Conservation (phyloP, 768 basidiomycete genomes). For the Sporobolomyces pararoseus region DNA sequence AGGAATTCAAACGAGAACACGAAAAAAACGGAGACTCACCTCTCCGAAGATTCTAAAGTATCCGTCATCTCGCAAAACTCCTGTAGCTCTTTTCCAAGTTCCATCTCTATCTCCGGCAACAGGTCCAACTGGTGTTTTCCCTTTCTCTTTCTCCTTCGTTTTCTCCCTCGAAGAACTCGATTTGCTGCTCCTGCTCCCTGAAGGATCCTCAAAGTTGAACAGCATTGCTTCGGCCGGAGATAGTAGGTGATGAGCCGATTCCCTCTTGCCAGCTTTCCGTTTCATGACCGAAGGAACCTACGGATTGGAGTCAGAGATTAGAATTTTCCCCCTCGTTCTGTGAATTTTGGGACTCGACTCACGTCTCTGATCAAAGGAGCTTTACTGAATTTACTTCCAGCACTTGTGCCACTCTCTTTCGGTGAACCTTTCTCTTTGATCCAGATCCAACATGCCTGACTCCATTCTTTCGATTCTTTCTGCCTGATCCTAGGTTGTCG, state of each 20-base stretch:
- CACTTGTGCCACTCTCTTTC: neutral
- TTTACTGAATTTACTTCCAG: constrained; percentile 32
- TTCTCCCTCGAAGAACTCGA: constrained; percentile 22
- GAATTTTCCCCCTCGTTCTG: neutral
- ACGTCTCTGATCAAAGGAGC: constrained; percentile 32
- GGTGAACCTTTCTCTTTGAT: neutral
- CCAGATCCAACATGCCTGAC: constrained; percentile 40
- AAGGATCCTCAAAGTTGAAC: constrained; percentile 28
- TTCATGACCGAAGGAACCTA: constrained; percentile 38
- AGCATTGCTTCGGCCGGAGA: constrained; percentile 32
- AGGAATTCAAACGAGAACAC: too few relatives aligned
- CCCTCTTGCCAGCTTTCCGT: constrained; percentile 33
- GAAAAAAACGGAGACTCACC: neutral
- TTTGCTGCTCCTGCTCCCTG: constrained; percentile 4
- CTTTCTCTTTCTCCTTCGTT: constrained; percentile 11
- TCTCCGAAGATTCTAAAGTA: constrained; percentile 35
- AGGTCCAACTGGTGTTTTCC: neutral
- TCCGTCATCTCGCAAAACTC: constrained; percentile 38
- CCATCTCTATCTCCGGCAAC: constrained; percentile 18
- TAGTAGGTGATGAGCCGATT: constrained; percentile 38
- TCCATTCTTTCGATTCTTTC: constrained; percentile 39
- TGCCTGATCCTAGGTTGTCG: constrained; percentile 10
- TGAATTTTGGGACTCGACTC: neutral
- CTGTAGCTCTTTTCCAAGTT: constrained; percentile 22
- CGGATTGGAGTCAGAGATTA: too few relatives aligned